A percentile compares a stretch with the other conserved stretches of the same genome.
Conservation (phyloP, 441 rosid genomes). For the Bocquillonia castaneifolia region DNA sequence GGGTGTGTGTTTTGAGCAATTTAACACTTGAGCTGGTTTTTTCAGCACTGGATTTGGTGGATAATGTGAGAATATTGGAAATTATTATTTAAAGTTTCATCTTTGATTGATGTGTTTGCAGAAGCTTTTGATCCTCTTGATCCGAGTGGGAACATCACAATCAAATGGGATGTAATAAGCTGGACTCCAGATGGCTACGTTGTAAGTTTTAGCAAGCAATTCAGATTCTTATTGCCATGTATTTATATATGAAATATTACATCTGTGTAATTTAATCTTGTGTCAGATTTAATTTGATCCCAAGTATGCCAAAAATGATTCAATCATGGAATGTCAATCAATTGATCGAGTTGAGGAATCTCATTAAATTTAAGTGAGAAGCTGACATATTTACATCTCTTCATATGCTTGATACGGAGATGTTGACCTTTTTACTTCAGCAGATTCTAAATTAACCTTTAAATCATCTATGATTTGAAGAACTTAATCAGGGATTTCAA, state of each 20-base stretch:
- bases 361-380: too few relatives aligned
- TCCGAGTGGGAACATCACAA: conserved; percentile 67
- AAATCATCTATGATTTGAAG: too few relatives aligned
- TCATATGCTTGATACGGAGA: not conserved
- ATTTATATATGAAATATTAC: not conserved
- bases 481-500: too few relatives aligned
- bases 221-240: not conserved
- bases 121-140: conserved; percentile 68
- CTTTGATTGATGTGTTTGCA: not conserved
- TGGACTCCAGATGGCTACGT: conserved; percentile 77
- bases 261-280: not conserved
- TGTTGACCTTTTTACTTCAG: not conserved
- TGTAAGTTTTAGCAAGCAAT: conserved; percentile 30
- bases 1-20: too few relatives aligned
- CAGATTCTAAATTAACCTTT: too few relatives aligned
- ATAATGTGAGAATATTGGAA: too few relatives aligned
- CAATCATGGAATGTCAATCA: too few relatives aligned
- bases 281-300: too few relatives aligned
- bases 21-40: too few relatives aligned
- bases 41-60: too few relatives aligned
- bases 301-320: too few relatives aligned
- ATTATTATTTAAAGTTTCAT: too few relatives aligned
- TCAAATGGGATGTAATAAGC: conserved; percentile 65
- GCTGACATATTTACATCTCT: not conserved
- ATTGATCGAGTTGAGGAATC: not conserved